Conservation (phyloP, 2,329 filamentous ascomycete genomes). For the Trematosphaeria pertusa region DNA sequence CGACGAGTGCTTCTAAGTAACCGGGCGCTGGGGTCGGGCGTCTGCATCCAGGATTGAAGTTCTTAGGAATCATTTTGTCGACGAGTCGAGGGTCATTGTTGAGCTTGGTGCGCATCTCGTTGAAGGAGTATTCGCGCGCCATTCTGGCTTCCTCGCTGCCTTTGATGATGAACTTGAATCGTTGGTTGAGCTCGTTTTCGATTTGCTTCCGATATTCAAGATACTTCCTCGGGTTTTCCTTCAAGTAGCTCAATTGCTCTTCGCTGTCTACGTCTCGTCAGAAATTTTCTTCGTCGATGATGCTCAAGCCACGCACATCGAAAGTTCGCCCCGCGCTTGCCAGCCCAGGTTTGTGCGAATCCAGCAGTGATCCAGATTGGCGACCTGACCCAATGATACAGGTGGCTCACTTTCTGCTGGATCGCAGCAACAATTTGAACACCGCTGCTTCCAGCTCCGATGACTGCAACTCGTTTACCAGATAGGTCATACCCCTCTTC, state of each 20-base stretch:
- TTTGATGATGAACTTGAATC: slow-evolving; percentile 48
- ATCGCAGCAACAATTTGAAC: slow-evolving; percentile 69
- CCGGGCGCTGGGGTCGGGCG: slow-evolving; percentile 45
- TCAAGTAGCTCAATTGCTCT: slow-evolving; percentile 62
- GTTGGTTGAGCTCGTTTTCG: slow-evolving; percentile 66
- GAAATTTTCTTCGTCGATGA: too few relatives aligned
- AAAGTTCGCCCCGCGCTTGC: slow-evolving; percentile 50
- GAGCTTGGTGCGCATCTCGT: slow-evolving; percentile 49
- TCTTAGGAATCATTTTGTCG: slow-evolving; percentile 49
- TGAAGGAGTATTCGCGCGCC: slow-evolving; percentile 39
- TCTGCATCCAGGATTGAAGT: slow-evolving; percentile 42
- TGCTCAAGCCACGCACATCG: too few relatives aligned
- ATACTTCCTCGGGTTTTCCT: slow-evolving; percentile 68
- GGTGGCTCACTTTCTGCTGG: slow-evolving; percentile 59
- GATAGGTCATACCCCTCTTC: slow-evolving; percentile 56
- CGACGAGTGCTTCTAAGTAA: slow-evolving; percentile 44
- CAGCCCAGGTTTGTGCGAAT: too few relatives aligned
- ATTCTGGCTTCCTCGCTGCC: slow-evolving; percentile 43
- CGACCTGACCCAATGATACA: slow-evolving; percentile 63
- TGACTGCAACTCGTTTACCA: slow-evolving; percentile 65
- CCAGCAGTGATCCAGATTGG: slow-evolving; percentile 65
- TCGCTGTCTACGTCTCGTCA: slow-evolving; percentile 55
- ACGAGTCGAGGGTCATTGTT: slow-evolving; percentile 47
- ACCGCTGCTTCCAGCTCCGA: slow-evolving; percentile 70
- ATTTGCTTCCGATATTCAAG: slow-evolving; percentile 53